Evolutionary conservation across 192 early-diverging fungal genomes (phyloP), one percentile per base, ranked within the genome.

Genomic region (Gaertneriomyces semiglobifer): DNA sequence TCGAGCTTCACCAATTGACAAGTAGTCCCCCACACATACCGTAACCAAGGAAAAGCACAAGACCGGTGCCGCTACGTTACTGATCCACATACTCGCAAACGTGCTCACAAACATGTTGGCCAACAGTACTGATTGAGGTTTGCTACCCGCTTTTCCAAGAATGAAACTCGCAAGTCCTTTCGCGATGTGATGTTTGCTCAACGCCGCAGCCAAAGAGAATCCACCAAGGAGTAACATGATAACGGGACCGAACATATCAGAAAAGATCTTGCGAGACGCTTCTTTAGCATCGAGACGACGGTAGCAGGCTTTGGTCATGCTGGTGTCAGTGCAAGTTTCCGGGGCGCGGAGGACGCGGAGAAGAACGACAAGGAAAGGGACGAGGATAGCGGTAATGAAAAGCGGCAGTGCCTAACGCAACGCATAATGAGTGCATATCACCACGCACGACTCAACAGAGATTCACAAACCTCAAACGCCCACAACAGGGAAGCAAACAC

Each of bases 31-130:
- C 5, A 8, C 39, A 48, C 69, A 18, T 46, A 71, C 69, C 62
- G 61, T 87, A 63, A 95, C 90, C 65, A 98, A 77, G 45, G 91
- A 92, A 66, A 98, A 95, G 79, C 95, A 98, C 12, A 98, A 79
- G 14, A 96, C 95, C 8, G 95, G 95, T 8, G 95, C 95, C 3
- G 95, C 95, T 5, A 98, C 95, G 65, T 98, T 98, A 51, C 85
- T 88, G 63, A 98, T 98, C 95, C 93, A 95, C 95, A 98, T 98
- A 77, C 91, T 93, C 9, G 93, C 91, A 80, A 98, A 85, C 2
- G 93, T 95, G n/a, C 91, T 91, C 0, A 98, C 93, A 47, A 96
- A 81, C 93, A 98, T 98, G 58, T 93, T 94, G 44, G 91, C 90
- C 42, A 98, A 79, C 25, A 98, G 76, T 4, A 98, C 95, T 7